Conservation (phyloP, 768 basidiomycete species). For the Auricularia auricula-judae region DNA sequence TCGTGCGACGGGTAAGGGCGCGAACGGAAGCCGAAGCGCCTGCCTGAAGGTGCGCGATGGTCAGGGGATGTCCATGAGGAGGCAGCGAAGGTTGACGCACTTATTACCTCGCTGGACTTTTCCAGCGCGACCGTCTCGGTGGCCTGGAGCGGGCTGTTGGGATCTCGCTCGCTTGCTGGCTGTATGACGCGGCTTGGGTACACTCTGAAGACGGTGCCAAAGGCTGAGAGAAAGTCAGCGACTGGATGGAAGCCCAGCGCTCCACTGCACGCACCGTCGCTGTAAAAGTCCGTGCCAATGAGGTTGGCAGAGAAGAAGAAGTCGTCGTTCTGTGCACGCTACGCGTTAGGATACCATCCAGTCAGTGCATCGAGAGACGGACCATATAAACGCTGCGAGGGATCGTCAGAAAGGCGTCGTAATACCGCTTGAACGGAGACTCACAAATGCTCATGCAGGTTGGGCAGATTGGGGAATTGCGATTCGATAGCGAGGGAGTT, state of each 20-base stretch:
- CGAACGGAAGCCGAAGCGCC: slow-evolving; percentile 2
- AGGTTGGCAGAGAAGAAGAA: slow-evolving; percentile 5
- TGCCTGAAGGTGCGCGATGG: not conserved
- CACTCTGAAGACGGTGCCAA: slow-evolving; percentile 16
- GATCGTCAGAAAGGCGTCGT: not conserved
- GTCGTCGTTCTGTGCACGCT: slow-evolving; percentile 1
- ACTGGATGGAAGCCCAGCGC: too few relatives aligned
- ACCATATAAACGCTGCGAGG: slow-evolving; percentile 5
- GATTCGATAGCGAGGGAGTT: slow-evolving; percentile 5
- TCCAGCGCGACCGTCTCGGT: slow-evolving; percentile 15
- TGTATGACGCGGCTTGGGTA: slow-evolving; percentile 11
- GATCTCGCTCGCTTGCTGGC: slow-evolving; percentile 1
- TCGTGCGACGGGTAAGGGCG: slow-evolving; percentile 5
- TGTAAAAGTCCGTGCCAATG: not conserved
- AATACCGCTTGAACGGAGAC: not conserved
- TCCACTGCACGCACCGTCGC: not conserved
- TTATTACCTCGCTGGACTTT: slow-evolving; percentile 10
- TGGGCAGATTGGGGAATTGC: slow-evolving; percentile 1
- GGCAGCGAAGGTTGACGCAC: not conserved
- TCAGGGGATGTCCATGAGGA: not conserved
- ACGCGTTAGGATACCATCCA: not conserved
- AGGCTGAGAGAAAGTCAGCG: not conserved
- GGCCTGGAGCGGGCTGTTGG: not conserved
- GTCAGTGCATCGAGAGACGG: not conserved
- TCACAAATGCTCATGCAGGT: not conserved